A percentile compares a stretch with the other conserved stretches of the same genome.
These are phyloP conservation scores for Paspalum vaginatum DNA, from an alignment of 176 grass and related monocot genomes.

Conservation along the genomic window DNA sequence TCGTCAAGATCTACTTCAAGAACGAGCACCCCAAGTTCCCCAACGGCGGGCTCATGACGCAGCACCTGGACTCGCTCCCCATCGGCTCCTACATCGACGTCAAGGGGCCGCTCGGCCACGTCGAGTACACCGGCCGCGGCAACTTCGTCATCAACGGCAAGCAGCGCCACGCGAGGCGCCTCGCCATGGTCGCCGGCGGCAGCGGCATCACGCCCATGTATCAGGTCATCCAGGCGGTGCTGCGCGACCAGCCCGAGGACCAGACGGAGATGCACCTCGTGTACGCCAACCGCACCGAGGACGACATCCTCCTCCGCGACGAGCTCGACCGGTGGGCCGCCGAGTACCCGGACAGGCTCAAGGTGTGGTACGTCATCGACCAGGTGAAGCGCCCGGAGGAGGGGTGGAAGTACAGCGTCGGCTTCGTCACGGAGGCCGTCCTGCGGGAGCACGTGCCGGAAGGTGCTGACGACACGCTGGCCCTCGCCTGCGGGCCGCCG, in stretches of 20 bases:
- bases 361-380: slow-evolving; percentile 93
- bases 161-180: slow-evolving; percentile 52
- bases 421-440: slow-evolving; percentile 65
- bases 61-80: slow-evolving; percentile 63
- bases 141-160: slow-evolving; percentile 74
- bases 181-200: slow-evolving; percentile 82
- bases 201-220: slow-evolving; percentile 96
- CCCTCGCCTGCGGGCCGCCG: slow-evolving; percentile 82
- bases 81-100: slow-evolving; percentile 62
- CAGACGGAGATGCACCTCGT: slow-evolving; percentile 85
- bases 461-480: slow-evolving; percentile 69
- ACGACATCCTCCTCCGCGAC: slow-evolving; percentile 79
- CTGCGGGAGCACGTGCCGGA: slow-evolving; percentile 65
- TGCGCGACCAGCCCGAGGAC: slow-evolving; percentile 79
- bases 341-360: slow-evolving; percentile 61
- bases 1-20: slow-evolving; percentile 95
- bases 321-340: slow-evolving; percentile 80
- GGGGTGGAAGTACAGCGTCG: slow-evolving; percentile 82
- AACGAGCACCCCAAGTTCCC: slow-evolving; percentile 87
- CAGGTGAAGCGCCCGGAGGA: slow-evolving; percentile 66
- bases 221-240: slow-evolving; percentile 86
- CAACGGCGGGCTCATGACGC: slow-evolving; percentile 86
- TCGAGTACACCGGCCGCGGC: slow-evolving; percentile 81
- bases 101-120: slow-evolving; percentile 83
- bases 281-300: slow-evolving; percentile 84